phyloP scores from a whole-genome alignment of 495 filamentous ascomycete genomes.

The Thozetella sp. region DNA sequence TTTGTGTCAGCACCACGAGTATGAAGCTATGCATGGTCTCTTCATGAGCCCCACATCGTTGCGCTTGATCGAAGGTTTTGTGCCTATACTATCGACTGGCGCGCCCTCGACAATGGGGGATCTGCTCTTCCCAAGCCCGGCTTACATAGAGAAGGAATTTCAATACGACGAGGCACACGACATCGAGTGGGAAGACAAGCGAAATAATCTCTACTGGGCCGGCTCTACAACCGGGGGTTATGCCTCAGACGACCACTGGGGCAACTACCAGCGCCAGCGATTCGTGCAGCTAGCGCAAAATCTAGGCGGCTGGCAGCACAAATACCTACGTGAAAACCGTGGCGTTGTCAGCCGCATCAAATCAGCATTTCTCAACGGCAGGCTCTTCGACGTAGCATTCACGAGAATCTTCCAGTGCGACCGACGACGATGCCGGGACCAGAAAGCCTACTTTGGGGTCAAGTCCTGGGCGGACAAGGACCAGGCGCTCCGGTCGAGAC shows the following conservation, averaged over 20 bases:
- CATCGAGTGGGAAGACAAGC: constrained; percentile 39
- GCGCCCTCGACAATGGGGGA: constrained; percentile 35
- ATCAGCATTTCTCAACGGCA: constrained; percentile 17
- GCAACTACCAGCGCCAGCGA: constrained; percentile 45
- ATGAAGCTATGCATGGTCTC: constrained; percentile 25
- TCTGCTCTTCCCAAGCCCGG: constrained; percentile 34
- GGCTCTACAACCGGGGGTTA: constrained; percentile 51
- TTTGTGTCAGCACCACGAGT: constrained; percentile 28
- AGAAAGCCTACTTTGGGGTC: constrained; percentile 21
- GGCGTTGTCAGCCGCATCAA: constrained; percentile 3
- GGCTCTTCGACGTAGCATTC: too few relatives aligned
- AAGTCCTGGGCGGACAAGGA: constrained; percentile 15
- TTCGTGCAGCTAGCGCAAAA: constrained; percentile 39
- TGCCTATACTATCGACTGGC: constrained; percentile 40
- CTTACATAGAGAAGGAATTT: constrained; percentile 30
- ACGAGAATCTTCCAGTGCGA: too few relatives aligned
- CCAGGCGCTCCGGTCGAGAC: constrained; percentile 17
- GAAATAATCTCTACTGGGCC: constrained; percentile 48
- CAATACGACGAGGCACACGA: constrained; percentile 34
- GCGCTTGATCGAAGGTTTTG: constrained; percentile 16
- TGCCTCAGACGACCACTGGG: constrained; percentile 32
- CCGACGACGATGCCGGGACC: too few relatives aligned
- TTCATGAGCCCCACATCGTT: constrained; percentile 25
- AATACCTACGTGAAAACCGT: constrained; percentile 15
- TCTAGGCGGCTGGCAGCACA: constrained; percentile 7